Conservation (phyloP, 1,284 basidiomycete genomes). For the Ustilago bromivora region DNA sequence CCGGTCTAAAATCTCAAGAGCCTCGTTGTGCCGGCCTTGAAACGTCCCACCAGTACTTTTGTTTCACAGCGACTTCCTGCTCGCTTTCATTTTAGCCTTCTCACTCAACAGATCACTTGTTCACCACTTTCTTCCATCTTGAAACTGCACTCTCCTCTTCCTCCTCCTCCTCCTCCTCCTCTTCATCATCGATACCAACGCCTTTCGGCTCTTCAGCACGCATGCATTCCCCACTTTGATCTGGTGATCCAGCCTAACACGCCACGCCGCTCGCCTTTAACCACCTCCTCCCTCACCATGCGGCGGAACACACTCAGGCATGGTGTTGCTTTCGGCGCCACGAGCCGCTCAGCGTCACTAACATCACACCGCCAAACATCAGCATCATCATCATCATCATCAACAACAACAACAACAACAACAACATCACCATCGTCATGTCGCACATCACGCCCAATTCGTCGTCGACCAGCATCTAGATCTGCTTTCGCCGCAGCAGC, state of each 20-base stretch:
- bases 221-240: slow-evolving; percentile 10
- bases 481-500: slow-evolving; percentile 29
- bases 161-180: no score
- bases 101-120: background rate
- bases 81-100: slow-evolving; percentile 7
- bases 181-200: background rate
- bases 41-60: background rate
- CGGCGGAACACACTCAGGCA: slow-evolving; percentile 22
- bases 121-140: background rate
- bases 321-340: slow-evolving; percentile 1
- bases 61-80: background rate
- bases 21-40: background rate
- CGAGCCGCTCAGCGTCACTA: background rate
- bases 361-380: background rate
- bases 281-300: slow-evolving; percentile 22
- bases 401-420: background rate
- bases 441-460: background rate
- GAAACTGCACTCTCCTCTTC: slow-evolving; percentile 4
- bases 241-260: slow-evolving; percentile 2
- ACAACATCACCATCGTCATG: background rate
- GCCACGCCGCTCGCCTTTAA: slow-evolving; percentile 12
- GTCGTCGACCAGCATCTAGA: slow-evolving; percentile 15
- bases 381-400: background rate
- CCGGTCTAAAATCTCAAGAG: background rate
- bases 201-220: slow-evolving; percentile 13